Evolutionary conservation across 2,329 filamentous ascomycete species (phyloP).

Genomic region (Diplocarpon mali): DNA sequence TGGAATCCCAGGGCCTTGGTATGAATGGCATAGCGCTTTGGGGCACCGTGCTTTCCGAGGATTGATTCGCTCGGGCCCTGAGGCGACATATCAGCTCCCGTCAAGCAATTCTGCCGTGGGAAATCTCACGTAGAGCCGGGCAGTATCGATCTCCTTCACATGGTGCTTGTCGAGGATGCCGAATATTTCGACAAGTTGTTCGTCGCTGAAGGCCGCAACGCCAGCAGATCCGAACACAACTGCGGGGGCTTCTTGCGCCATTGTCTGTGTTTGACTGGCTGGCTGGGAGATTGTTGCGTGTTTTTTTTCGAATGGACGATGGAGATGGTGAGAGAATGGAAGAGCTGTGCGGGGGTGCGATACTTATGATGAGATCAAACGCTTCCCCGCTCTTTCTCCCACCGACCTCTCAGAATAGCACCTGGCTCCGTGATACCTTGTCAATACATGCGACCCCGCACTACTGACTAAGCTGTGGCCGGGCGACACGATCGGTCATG

Average conservation of each 20-base stretch:
- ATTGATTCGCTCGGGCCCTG: conserved; percentile 19
- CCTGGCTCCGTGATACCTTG: too few relatives aligned
- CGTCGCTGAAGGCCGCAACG: neutral
- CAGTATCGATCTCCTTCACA: conserved; percentile 20
- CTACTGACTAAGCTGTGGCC: too few relatives aligned
- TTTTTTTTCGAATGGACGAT: neutral
- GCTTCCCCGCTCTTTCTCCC: too few relatives aligned
- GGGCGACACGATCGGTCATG: too few relatives aligned
- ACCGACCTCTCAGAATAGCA: too few relatives aligned
- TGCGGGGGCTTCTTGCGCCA: conserved; percentile 6
- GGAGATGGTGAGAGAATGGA: neutral
- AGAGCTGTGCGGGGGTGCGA: too few relatives aligned
- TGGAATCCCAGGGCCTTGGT: conserved; percentile 21
- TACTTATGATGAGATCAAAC: too few relatives aligned
- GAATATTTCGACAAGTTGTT: conserved; percentile 5
- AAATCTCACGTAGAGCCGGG: conserved; percentile 15
- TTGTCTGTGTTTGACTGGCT: neutral
- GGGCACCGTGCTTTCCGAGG: conserved; percentile 15
- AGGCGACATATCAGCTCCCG: neutral
- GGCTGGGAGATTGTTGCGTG: neutral
- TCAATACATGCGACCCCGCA: too few relatives aligned
- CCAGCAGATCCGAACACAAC: conserved; percentile 8
- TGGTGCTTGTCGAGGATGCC: conserved; percentile 15
- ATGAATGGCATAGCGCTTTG: conserved; percentile 19
- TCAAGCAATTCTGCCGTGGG: neutral